Percentiles rank a stretch among this genome's conserved stretches.
Evolutionary conservation across 1,284 basidiomycete genomes (phyloP).

Genomic region (Cryptococcus sp.): DNA sequence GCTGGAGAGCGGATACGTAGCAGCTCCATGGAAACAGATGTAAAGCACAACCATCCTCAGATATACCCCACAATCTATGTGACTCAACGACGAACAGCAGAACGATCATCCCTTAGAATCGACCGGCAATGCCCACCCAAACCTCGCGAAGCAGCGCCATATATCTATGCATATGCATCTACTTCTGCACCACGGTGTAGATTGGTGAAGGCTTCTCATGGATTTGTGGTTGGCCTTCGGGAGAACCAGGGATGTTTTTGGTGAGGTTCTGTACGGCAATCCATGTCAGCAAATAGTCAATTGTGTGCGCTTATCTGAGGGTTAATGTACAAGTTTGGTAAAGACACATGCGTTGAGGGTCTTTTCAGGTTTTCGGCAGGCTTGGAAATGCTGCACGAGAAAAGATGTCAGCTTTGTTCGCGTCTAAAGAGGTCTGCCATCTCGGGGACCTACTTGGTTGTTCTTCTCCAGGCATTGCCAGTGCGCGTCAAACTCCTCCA

Average conservation of each 20-base stretch:
- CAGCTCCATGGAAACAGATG: too few species aligned
- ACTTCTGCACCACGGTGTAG: conserved; percentile 72
- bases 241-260: conserved; percentile 89
- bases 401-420: conserved; percentile 4
- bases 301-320: conserved; percentile 71
- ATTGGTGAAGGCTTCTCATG: conserved; percentile 87
- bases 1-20: too few species aligned
- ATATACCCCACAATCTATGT: too few species aligned
- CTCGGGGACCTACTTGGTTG: conserved; percentile 71
- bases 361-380: conserved; percentile 86
- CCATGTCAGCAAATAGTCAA: neutral
- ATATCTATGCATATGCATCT: conserved; percentile 29
- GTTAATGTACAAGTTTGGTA: conserved; percentile 71
- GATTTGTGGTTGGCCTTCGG: conserved; percentile 77
- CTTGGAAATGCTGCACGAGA: conserved; percentile 72
- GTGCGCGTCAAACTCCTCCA: conserved; percentile 83
- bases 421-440: neutral
- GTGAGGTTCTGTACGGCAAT: conserved; percentile 65
- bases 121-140: too few species aligned
- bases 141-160: too few species aligned
- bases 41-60: too few species aligned
- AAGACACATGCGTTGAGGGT: conserved; percentile 93
- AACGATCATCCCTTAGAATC: too few species aligned
- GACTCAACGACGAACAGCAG: too few species aligned
- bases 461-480: conserved; percentile 93